Percentiles rank a stretch among this genome's conserved stretches.
Evolutionary conservation across 352 stramenopile genomes (phyloP).

Genomic region (Plasmopara muralis): DNA sequence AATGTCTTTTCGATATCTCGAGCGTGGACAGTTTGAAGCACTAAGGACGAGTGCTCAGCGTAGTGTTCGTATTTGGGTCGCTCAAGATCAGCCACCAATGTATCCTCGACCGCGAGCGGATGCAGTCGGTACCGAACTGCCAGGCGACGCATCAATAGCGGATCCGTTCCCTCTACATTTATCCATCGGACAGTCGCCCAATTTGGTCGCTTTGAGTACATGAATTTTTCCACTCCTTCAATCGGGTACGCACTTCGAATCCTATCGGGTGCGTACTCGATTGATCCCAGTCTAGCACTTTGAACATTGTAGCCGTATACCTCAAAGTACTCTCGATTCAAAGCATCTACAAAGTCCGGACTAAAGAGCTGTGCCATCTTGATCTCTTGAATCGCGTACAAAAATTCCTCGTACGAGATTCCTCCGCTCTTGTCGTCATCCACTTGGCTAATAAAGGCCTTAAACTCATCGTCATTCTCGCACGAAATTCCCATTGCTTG

Average conservation of each 20-base stretch:
- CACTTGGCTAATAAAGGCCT: constrained; percentile 64
- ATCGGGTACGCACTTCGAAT: constrained; percentile 75
- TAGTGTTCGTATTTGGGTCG: constrained; percentile 84
- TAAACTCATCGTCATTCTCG: constrained; percentile 55
- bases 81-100: constrained; percentile 66
- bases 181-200: constrained; percentile 83
- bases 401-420: constrained; percentile 83
- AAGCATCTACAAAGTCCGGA: constrained; percentile 39
- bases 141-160: constrained; percentile 56
- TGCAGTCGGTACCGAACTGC: constrained; percentile 82
- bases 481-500: constrained; percentile 73
- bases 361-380: constrained; percentile 84
- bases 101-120: constrained; percentile 79
- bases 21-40: constrained; percentile 62
- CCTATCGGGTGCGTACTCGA: constrained; percentile 73
- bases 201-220: constrained; percentile 70
- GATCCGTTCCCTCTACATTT: constrained; percentile 60
- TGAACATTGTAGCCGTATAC: constrained; percentile 14
- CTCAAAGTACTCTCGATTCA: constrained; percentile 18
- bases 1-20: constrained; percentile 45
- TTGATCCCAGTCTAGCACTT: constrained; percentile 37
- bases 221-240: constrained; percentile 64
- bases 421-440: constrained; percentile 77
- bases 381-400: constrained; percentile 84
- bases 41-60: constrained; percentile 74